Conservation (phyloP, 805 yeast genomes). For the Sungouiozyma intestinalis region DNA sequence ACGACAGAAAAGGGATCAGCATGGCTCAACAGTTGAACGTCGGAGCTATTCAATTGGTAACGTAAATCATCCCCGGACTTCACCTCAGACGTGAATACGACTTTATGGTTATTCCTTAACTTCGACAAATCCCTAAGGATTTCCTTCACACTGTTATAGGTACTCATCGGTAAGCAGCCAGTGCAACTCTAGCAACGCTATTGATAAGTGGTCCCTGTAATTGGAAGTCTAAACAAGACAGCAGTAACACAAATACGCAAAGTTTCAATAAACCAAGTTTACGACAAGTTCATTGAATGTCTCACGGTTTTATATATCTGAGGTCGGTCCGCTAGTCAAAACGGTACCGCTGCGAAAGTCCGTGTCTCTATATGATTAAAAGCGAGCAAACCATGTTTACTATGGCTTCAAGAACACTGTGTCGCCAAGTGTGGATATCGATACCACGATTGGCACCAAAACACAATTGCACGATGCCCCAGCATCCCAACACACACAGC, state of each 20-base stretch:
- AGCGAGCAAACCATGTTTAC: too few relatives aligned
- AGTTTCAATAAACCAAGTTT: too few relatives aligned
- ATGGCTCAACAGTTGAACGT: constrained; percentile 16
- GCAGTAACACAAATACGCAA: too few relatives aligned
- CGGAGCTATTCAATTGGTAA: constrained; percentile 1
- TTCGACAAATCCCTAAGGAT: background rate
- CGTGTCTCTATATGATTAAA: too few relatives aligned
- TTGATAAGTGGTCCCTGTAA: too few relatives aligned
- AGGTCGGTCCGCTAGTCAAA: too few relatives aligned
- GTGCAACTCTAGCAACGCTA: too few relatives aligned
- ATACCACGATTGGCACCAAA: background rate
- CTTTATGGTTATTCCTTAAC: background rate
- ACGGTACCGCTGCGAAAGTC: too few relatives aligned
- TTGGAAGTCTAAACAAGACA: too few relatives aligned
- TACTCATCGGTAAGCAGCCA: background rate
- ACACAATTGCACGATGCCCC: background rate
- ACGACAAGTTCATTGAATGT: too few relatives aligned
- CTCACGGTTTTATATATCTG: too few relatives aligned
- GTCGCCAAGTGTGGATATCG: background rate
- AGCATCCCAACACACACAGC: too few relatives aligned
- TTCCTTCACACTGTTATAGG: background rate
- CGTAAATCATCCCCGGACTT: background rate
- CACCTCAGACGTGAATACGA: background rate
- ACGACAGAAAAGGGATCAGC: constrained; percentile 24
- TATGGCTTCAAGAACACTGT: background rate